Conservation (phyloP, 345 rosid species). For the Eutrema heterophyllum region DNA sequence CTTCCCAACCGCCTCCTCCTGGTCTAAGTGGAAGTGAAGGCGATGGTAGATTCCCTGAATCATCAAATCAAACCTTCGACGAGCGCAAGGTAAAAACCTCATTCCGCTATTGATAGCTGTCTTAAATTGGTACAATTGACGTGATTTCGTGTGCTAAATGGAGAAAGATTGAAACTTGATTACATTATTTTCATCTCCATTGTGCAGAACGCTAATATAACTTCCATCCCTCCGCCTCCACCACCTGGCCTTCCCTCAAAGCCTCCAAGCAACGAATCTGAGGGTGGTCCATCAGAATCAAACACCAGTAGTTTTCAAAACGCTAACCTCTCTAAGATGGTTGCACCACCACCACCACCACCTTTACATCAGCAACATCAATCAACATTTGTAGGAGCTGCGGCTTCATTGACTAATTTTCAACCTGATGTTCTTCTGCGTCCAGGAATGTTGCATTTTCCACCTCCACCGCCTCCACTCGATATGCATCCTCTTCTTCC, state of each 20-base stretch:
- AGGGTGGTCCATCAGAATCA: constrained; percentile 40
- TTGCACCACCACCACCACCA: constrained; percentile 88
- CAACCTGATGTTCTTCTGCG: constrained; percentile 59
- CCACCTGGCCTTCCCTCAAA: constrained; percentile 53
- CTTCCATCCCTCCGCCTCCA: constrained; percentile 57
- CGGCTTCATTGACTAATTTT: constrained; percentile 36
- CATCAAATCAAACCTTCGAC: constrained; percentile 42
- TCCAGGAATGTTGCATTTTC: constrained; percentile 66
- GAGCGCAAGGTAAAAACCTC: constrained; percentile 41
- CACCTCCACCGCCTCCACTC: constrained; percentile 84
- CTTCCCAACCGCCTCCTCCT: constrained; percentile 59
- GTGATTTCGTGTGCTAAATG: background rate
- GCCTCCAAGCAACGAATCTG: constrained; percentile 42
- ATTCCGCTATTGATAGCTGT: background rate
- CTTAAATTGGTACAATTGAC: background rate
- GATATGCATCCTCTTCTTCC: constrained; percentile 51
- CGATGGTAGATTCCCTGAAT: constrained; percentile 36
- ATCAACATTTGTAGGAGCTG: constrained; percentile 43
- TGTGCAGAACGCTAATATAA: constrained; percentile 41
- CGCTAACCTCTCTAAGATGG: constrained; percentile 40
- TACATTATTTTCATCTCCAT: constrained; percentile 4
- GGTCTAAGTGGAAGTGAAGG: constrained; percentile 43
- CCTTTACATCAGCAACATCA: constrained; percentile 61
- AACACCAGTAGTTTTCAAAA: constrained; percentile 41
- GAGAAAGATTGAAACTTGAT: background rate